Base-by-base conservation (phyloP, 2,329 filamentous ascomycete genomes). In the Claviceps quebecensis region DNA sequence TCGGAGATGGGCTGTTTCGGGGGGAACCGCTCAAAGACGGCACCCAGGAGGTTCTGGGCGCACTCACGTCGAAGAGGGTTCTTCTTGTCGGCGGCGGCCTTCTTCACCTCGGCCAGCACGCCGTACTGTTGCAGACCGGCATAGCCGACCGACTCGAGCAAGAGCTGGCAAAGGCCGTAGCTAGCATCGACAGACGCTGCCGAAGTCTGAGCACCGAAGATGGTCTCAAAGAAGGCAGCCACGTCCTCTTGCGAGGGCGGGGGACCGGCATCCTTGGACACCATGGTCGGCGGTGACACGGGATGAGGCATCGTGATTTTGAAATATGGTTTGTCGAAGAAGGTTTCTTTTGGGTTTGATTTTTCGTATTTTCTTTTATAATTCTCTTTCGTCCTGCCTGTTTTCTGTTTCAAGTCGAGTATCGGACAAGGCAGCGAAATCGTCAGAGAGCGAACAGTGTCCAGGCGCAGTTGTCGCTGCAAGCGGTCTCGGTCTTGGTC, bases 81-180 rank as follows among this genome's bases (percentile, higher is more conserved):
- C 76, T 98, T 98, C 81, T 97, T 98, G 72, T 97, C 89, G 60
- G 76, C 72, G 4, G 91, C 89, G 39, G 87, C 87, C 75, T 95
- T 80, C 64, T 74, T 78, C 56, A 80, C 57, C 64, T 79, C 75
- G 60, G 71, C 65, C 29, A 80, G 61, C 57, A 82, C 64, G 56
- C 75, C 75, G 61, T 80, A 81, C 47, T 70, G 60, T 39, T 67
- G 61, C 48, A 82, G 70, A 53, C 78, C 77, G 40, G 66, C 67
- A 60, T 72, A 73, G 56, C 77, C 77, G 54, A 78, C 71, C 40
- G 72, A 71, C 65, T 72, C 73, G 57, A 78, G 65, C 6, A 83
- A 65, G 23, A 80, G 62, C 59, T 80, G 74, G 69, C 78, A 81
- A n/a, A 83, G 72, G 17, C 68, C 73, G 58, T 83, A 81, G 59